A percentile compares a stretch with the other conserved stretches of the same genome.
These are phyloP conservation scores for Hirsutella rhossiliensis DNA, from an alignment of 2,329 filamentous ascomycete genomes.

Conservation along the genomic window DNA sequence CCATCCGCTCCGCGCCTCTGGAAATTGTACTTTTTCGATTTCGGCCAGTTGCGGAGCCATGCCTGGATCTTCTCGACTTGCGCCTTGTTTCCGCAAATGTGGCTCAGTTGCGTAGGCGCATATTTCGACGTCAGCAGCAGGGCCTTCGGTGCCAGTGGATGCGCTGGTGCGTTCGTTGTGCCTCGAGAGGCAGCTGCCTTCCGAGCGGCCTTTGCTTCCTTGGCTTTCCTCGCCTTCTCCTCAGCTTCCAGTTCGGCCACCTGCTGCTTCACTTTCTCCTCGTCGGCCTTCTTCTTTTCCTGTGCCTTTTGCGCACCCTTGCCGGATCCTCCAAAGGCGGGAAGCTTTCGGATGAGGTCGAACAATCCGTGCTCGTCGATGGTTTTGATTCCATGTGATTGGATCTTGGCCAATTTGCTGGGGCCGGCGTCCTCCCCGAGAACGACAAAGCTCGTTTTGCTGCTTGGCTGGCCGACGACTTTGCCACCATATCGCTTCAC, in stretches of 20 bases:
- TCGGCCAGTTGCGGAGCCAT: slow-evolving; percentile 78
- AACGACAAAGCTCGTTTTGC: slow-evolving; percentile 89
- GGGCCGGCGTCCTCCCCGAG: slow-evolving; percentile 85
- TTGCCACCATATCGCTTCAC: slow-evolving; percentile 94
- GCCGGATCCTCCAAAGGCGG: slow-evolving; percentile 75
- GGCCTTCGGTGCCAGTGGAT: slow-evolving; percentile 38
- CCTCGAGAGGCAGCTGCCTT: slow-evolving; percentile 20
- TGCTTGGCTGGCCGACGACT: slow-evolving; percentile 72
- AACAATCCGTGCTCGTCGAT: slow-evolving; percentile 92
- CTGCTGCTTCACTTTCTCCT: slow-evolving; percentile 68
- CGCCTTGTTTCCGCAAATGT: slow-evolving; percentile 91
- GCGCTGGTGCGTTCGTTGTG: slow-evolving; percentile 12
- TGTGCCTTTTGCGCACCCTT: slow-evolving; percentile 78
- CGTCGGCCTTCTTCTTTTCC: slow-evolving; percentile 75
- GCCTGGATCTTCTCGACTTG: slow-evolving; percentile 79
- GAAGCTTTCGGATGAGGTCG: slow-evolving; percentile 67
- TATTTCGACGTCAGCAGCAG: slow-evolving; percentile 93
- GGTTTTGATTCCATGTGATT: slow-evolving; percentile 68
- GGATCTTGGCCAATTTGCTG: slow-evolving; percentile 82
- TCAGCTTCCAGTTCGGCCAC: slow-evolving; percentile 78
- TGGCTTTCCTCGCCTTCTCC: slow-evolving; percentile 50
- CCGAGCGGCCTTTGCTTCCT: slow-evolving; percentile 38
- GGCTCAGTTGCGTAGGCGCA: slow-evolving; percentile 68
- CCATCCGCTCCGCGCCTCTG: slow-evolving; percentile 75
- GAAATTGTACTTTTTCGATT: slow-evolving; percentile 69